Evolutionary conservation across 2,329 filamentous ascomycete genomes (phyloP).

Genomic region (Cadophora luteo-olivacea): DNA sequence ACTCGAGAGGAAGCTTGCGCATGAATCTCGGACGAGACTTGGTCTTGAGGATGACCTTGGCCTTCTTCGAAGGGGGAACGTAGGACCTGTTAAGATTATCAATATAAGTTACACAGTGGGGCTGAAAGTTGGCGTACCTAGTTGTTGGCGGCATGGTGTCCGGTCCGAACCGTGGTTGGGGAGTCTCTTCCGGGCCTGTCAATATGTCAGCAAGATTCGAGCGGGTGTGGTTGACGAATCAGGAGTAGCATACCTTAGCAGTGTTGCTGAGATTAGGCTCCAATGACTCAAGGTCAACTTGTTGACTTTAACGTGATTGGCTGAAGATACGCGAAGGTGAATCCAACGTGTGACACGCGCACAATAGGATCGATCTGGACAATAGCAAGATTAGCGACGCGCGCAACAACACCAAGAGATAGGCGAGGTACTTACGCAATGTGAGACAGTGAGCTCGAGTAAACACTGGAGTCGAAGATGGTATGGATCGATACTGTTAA

Average conservation of each 20-base stretch:
- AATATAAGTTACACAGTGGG: neutral
- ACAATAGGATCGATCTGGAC: slow-evolving; percentile 10
- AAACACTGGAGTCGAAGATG: neutral
- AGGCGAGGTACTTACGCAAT: neutral
- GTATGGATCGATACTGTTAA: neutral
- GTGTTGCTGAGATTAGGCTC: neutral
- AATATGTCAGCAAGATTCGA: neutral
- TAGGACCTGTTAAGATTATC: neutral
- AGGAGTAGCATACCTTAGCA: neutral
- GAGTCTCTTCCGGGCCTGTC: neutral
- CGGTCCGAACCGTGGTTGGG: neutral
- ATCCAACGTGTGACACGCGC: neutral
- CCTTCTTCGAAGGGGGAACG: neutral
- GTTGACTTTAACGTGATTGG: neutral
- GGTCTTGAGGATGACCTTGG: slow-evolving; percentile 2
- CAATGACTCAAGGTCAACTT: neutral
- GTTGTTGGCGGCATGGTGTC: neutral
- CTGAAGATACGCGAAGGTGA: neutral
- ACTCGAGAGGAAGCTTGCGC: slow-evolving; percentile 9
- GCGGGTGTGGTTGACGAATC: neutral
- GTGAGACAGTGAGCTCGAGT: neutral
- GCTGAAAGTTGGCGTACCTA: neutral
- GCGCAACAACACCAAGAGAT: neutral
- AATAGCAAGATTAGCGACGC: slow-evolving; percentile 10
- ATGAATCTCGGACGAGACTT: slow-evolving; percentile 10